Evolutionary conservation across 441 rosid genomes (phyloP), one percentile per base, ranked within the genome.

Genomic region (Jatropha multifida): DNA sequence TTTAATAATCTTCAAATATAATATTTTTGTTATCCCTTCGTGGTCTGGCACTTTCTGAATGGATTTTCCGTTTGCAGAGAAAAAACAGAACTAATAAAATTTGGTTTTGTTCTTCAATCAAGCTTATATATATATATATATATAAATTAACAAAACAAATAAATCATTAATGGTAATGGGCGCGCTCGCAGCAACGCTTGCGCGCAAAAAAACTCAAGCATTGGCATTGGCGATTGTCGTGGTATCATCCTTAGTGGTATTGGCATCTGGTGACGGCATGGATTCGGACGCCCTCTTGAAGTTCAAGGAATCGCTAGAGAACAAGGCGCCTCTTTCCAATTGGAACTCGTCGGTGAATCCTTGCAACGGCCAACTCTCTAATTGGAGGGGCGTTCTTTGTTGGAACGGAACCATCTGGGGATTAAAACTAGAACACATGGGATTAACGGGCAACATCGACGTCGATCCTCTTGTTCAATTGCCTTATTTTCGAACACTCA

Each of bases 341-440:
- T 96, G 99, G 99, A 79, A 87, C 56, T 56, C 74, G n/a, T 61
- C 79, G 0, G 74, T 67, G 0, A 4, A 55, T 0, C 97, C 98
- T 0, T 96, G 99, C 59, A 20, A 48, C 0, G 74, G 80, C 60
- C 77, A 83, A 71, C 54, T 54, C 0, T 68, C 86, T 0, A 87
- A 90, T 40, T 93, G 98, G 99, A 49, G 62, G 0, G 98, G 98
- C 1, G 82, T 93, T 37, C 83, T 90, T 44, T 93, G 98, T 75
- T 44, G 44, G 48, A 77, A 76, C 12, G 85, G 83, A 1, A 59
- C 51, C 8, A 77, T 93, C n/a, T 83, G 90, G 87, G 97, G 94
- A 8, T 56, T 96, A 79, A 89, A 88, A 20, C 89, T 96, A 12
- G 98, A 96, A 79, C 85, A 82, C 37, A 85, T 86, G 89, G 86